Conservation (phyloP, 306 rosid genomes). For the Rubus idaeus region DNA sequence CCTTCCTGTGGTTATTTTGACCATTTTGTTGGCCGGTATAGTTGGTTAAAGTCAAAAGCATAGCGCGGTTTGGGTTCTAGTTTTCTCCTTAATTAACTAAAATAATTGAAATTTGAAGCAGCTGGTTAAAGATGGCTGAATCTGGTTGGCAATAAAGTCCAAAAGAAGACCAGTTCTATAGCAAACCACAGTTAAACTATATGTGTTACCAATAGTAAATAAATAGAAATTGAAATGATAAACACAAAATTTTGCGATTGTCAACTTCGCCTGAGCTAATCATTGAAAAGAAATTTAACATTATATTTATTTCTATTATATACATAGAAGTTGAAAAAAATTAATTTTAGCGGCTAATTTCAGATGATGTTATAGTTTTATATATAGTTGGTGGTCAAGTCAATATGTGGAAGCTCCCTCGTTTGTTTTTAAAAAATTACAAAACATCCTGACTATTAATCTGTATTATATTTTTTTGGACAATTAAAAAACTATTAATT, state of each 20-base stretch:
- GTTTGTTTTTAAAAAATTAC: not conserved
- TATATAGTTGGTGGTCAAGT: not conserved
- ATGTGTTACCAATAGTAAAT: too few species aligned
- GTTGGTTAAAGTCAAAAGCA: not conserved
- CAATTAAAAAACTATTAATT: too few species aligned
- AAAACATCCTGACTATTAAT: too few species aligned
- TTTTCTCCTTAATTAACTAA: not conserved
- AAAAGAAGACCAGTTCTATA: constrained; percentile 7
- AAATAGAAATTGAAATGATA: not conserved
- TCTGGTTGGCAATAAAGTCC: constrained; percentile 12
- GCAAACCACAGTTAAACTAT: not conserved
- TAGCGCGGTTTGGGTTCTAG: not conserved
- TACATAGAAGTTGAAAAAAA: too few species aligned
- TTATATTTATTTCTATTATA: not conserved
- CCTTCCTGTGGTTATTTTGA: not conserved
- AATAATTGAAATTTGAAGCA: not conserved
- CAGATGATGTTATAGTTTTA: not conserved
- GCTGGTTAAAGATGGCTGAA: not conserved
- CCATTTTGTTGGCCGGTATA: not conserved
- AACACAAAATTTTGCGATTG: not conserved
- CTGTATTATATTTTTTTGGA: too few species aligned
- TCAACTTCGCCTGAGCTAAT: constrained; percentile 14
- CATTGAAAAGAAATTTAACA: constrained; percentile 7
- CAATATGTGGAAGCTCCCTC: not conserved
- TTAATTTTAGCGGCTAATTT: not conserved